Evolutionary conservation across 306 rosid species (phyloP), one percentile per base, ranked within the genome.

Genomic region (Psophocarpus tetragonolobus): DNA sequence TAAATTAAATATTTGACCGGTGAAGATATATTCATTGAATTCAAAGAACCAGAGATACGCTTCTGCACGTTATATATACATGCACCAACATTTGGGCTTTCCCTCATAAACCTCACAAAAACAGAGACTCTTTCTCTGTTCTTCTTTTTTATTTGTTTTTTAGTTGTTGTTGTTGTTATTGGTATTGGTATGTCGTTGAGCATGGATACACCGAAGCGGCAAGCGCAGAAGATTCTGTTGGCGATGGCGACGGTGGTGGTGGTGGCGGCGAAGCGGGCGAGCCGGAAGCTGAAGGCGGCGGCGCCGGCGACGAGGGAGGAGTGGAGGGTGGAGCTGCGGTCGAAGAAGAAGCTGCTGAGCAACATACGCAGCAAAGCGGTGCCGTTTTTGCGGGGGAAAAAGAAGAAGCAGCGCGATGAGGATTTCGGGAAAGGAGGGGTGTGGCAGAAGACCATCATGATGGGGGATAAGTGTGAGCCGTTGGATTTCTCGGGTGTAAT

Each of bases 391-490:
- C 54, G 41, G 1, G 17, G 80, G 82, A 8, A 6, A 13, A 66
- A 53, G 3, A 76, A 53, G 41, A 70, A 65, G 0, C 23, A 20
- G 4, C 27, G 4, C 23, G 50, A 1, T 24, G 74, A 50, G 7
- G 87, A 86, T 45, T 91, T 87, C 85, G 97, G 95, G 3, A 57
- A 85, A 36, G 97, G 92, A 0, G 98, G 98, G 1, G 92, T 94
- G 4, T 94, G 98, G 98, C 97, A 94, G 77, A 79, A 84, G 65
- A 24, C 88, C 58, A 94, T 90, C 79, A 6, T 90, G 86, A 90
- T 91, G 98, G 98, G 98, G 1, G 97, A 85, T 54, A 94, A 94
- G 80, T 91, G 97, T 17, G 88, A 88, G 84, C 98, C 96, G 85
- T 83, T 91, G 88, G 85, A 91, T 85, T 94, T 88, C 84, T 84